These are phyloP conservation scores for Exophiala oligosperma DNA, from an alignment of 2,329 filamentous ascomycete species.

Conservation along the genomic window DNA sequence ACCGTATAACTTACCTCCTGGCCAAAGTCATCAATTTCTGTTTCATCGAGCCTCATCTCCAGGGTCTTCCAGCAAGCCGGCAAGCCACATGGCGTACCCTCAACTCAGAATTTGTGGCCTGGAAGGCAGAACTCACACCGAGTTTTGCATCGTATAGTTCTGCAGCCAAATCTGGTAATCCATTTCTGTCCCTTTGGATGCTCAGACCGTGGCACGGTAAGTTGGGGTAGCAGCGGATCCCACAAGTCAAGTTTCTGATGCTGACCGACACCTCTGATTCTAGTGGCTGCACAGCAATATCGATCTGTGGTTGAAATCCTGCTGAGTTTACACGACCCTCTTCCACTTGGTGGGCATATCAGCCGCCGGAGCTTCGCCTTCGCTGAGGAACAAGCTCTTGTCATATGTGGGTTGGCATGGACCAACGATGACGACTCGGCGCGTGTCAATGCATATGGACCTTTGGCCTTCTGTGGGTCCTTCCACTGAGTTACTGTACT, in stretches of 20 bases:
- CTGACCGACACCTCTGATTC: not conserved
- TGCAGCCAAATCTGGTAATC: not conserved
- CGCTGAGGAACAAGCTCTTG: not conserved
- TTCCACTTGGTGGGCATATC: not conserved
- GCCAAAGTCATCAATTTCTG: constrained; percentile 1
- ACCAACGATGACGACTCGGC: not conserved
- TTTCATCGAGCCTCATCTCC: not conserved
- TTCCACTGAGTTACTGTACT: not conserved
- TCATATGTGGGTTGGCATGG: not conserved
- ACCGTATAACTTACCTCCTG: not conserved
- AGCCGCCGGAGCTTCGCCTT: not conserved
- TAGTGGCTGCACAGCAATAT: not conserved
- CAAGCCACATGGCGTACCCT: not conserved
- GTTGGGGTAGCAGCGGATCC: not conserved
- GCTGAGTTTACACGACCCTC: not conserved
- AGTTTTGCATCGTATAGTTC: not conserved
- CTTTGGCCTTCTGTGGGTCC: not conserved
- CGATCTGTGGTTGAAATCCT: not conserved
- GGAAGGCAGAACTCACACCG: not conserved
- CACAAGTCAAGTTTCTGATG: not conserved
- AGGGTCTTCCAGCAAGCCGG: not conserved
- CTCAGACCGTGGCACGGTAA: not conserved
- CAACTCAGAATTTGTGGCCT: not conserved
- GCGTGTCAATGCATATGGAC: constrained; percentile 1
- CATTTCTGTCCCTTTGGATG: not conserved